Base-by-base conservation (phyloP, 2,329 filamentous ascomycete species). In the Neonectria ditissima region DNA sequence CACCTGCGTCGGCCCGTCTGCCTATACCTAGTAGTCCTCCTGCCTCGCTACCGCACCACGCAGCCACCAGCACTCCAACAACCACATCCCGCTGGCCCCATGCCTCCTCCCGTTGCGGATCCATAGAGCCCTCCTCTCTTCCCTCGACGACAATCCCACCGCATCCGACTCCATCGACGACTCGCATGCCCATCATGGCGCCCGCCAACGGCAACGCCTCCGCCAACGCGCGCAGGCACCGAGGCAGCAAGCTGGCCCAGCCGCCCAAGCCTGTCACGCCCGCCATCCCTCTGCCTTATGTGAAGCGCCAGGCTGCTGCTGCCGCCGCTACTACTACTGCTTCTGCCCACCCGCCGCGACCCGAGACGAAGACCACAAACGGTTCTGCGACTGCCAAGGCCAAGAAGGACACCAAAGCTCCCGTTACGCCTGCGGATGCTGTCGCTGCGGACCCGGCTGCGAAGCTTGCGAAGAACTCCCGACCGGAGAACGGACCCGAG, bases 201-300 rank as follows among this genome's bases (percentile, higher is more conserved):
- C 77, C 78, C 44, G 58, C 69, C 55, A 78, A 74, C 69, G 75
- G 74, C 53, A 78, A 74, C 69, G 75, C 73, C 67, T 72, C 74
- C 47, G 69, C 67, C 65, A 77, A 75, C 70, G 60, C 72, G 68
- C 77, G 77, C 67, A 74, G 74, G 68, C 67, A 69, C 62, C 72
- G 67, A 58, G 57, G 67, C 51, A 68, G 67, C 69, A 77, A 74
- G 71, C 73, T 75, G 63, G 70, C 69, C 59, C 73, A 75, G 56
- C 71, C 67, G 61, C 65, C 73, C 61, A 79, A 77, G 66, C 73
- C 77, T 51, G 73, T 81, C 43, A 71, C 78, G 60, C 79, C 80
- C 62, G 80, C 75, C 59, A 76, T 81, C 48, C 80, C 80, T 52
- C 67, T 81, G 65, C 77, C 77, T 18, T 75, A 79, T 65, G 73